A percentile compares a stretch with the other conserved stretches of the same genome.
Conservation (phyloP, 2,329 filamentous ascomycete species). For the Aspergillus brasiliensis region DNA sequence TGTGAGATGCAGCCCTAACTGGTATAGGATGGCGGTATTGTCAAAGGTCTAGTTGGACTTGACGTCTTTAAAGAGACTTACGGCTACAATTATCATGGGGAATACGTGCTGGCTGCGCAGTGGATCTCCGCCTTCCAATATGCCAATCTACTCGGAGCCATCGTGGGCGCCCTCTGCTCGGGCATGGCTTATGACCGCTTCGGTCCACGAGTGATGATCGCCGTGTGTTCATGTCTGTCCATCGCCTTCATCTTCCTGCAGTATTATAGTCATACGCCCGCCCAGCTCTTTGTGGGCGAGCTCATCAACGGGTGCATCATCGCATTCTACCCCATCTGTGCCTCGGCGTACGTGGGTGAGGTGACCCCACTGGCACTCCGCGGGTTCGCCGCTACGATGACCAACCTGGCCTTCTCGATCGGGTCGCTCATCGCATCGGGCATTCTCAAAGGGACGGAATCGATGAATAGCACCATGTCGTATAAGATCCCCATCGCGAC, state of each 20-base stretch:
- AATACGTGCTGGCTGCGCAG: slow-evolving; percentile 26
- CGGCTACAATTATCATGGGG: slow-evolving; percentile 29
- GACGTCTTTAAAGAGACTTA: slow-evolving; percentile 30
- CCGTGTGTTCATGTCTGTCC: slow-evolving; percentile 27
- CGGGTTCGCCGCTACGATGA: slow-evolving; percentile 32
- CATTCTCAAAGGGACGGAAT: slow-evolving; percentile 28
- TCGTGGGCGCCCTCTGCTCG: slow-evolving; percentile 28
- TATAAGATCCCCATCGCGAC: slow-evolving; percentile 31
- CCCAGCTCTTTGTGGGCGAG: slow-evolving; percentile 62
- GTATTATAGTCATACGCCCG: slow-evolving; percentile 61
- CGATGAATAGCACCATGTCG: slow-evolving; percentile 19
- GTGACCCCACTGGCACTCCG: slow-evolving; percentile 34
- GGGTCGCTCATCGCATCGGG: slow-evolving; percentile 37
- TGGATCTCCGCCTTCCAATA: slow-evolving; percentile 34
- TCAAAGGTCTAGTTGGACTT: slow-evolving; percentile 30
- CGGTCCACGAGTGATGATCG: slow-evolving; percentile 30
- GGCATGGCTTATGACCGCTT: slow-evolving; percentile 31
- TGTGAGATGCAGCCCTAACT: neutral
- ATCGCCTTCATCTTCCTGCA: slow-evolving; percentile 62
- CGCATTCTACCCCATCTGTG: slow-evolving; percentile 63
- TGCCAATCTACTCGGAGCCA: slow-evolving; percentile 28
- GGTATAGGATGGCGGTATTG: slow-evolving; percentile 24
- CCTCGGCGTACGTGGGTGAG: slow-evolving; percentile 41
- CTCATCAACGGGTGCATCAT: slow-evolving; percentile 63
- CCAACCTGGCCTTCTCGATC: slow-evolving; percentile 34